phyloP scores from a whole-genome alignment of 1,284 basidiomycete genomes.

The Trametes hirsuta region DNA sequence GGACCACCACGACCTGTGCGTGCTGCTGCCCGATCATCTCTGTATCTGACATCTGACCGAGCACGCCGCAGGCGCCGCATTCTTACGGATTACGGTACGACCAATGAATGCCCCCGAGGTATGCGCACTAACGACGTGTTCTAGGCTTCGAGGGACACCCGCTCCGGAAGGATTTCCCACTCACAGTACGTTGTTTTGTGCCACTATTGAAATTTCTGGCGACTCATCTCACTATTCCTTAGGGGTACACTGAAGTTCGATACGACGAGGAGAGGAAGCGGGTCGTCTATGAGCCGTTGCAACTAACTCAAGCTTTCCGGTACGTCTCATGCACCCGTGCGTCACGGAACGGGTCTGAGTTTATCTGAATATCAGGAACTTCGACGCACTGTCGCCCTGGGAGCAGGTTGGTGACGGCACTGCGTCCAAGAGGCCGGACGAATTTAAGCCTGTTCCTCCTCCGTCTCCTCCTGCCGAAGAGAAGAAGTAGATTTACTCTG shows the following conservation, averaged over 20 bases:
- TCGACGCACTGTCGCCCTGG: slow-evolving; percentile 95
- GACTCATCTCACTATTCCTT: slow-evolving; percentile 3
- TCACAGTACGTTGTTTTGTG: slow-evolving; percentile 66
- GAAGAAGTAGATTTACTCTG: slow-evolving; percentile 57
- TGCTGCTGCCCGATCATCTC: slow-evolving; percentile 19
- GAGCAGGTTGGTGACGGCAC: slow-evolving; percentile 93
- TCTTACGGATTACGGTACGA: slow-evolving; percentile 93
- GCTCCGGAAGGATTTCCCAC: slow-evolving; percentile 95
- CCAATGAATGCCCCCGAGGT: slow-evolving; percentile 1
- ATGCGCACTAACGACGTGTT: slow-evolving; percentile 1
- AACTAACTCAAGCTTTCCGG: slow-evolving; percentile 98
- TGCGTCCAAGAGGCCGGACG: slow-evolving; percentile 68
- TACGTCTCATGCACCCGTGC: slow-evolving; percentile 37
- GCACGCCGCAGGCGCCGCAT: slow-evolving; percentile 77
- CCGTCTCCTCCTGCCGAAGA: slow-evolving; percentile 65
- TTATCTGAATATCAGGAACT: slow-evolving; percentile 65
- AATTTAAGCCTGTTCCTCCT: slow-evolving; percentile 72
- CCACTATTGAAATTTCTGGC: not conserved
- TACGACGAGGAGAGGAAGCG: slow-evolving; percentile 99
- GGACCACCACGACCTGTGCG: slow-evolving; percentile 94
- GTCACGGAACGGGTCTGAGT: slow-evolving; percentile 4
- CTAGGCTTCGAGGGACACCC: slow-evolving; percentile 97
- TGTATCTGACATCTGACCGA: slow-evolving; percentile 15
- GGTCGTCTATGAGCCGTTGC: slow-evolving; percentile 97
- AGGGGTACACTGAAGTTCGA: slow-evolving; percentile 97